Percentiles rank a stretch among this genome's conserved stretches.
Evolutionary conservation across 2,329 filamentous ascomycete genomes (phyloP).

Genomic region (Daldinia sp.): DNA sequence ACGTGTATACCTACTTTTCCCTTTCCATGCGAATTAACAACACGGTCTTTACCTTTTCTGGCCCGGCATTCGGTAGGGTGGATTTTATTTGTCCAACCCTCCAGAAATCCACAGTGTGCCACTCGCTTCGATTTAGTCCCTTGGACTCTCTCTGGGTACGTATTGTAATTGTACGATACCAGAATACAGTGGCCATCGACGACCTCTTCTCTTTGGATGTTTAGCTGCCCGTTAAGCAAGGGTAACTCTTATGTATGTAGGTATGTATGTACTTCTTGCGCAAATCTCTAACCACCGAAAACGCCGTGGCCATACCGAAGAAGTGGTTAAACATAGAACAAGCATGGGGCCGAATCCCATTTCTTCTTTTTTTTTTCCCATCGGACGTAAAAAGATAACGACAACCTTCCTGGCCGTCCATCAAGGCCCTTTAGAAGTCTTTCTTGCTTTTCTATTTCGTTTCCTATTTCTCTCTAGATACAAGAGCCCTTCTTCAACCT

Average conservation of each 20-base stretch:
- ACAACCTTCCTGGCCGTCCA: conserved; percentile 19
- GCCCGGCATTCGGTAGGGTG: conserved; percentile 34
- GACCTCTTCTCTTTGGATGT: background rate
- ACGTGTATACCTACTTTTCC: conserved; percentile 10
- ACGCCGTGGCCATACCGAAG: conserved; percentile 46
- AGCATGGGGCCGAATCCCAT: conserved; percentile 46
- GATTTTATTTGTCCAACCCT: conserved; percentile 36
- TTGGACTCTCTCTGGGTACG: background rate
- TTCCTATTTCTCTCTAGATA: conserved; percentile 8
- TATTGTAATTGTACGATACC: conserved; percentile 1
- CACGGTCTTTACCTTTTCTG: conserved; percentile 33
- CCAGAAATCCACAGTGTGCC: conserved; percentile 37
- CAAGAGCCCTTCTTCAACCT: conserved; percentile 14
- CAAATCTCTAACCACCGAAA: conserved; percentile 41
- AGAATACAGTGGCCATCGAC: background rate
- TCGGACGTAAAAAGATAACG: conserved; percentile 6
- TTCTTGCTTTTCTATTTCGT: conserved; percentile 11
- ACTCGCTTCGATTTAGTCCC: conserved; percentile 37
- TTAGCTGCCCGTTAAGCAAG: background rate
- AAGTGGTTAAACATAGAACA: conserved; percentile 50
- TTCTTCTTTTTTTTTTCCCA: conserved; percentile 38
- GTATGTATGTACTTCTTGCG: conserved; percentile 22
- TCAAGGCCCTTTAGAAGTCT: conserved; percentile 30
- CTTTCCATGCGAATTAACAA: conserved; percentile 32
- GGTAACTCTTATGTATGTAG: too few species aligned